Evolutionary conservation across 176 grass and related monocot genomes (phyloP), one percentile per base, ranked within the genome.

Genomic region (bread wheat (Triticum aestivum)): DNA sequence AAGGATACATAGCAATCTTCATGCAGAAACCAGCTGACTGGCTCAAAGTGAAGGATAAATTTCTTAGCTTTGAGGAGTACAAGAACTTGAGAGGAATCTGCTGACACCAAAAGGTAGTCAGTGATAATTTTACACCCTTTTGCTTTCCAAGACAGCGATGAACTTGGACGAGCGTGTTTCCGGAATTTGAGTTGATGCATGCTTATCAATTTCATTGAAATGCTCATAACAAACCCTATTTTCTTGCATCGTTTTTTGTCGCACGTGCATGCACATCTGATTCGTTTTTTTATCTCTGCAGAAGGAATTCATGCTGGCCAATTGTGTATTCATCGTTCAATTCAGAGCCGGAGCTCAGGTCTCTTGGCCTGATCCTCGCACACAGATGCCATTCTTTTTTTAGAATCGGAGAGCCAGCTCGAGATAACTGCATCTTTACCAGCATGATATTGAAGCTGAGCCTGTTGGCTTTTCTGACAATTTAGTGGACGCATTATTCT

Each of bases 21-120:
- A 95, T 96, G 89, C 91, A 89, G 29, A 98, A 80, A 87, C 91
- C 89, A 66, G 67, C 51, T 64, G 95, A 98, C 71, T 95, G 95
- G 95, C 75, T 93, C 64, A 98, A 98, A 89, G 89, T 96, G 73
- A 98, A 98, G 88, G 96, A 98, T 89, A 92, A 83, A 56, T 91
- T 92, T 58, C 80, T 96, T 47, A 94, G 87, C 45, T 87, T 82
- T 10, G 87, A 96, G 54, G 90, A 98, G n/a, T 98, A 96, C 83
- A 92, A 84, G 37, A 91, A 92, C 27, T 86, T 98, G 79, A 96
- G 90, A 87, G 84, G 90, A 35, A 69, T 91, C 56, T 81, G 59
- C 26, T 91, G 77, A 85, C 8, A 64, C 3, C 9, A 52, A 33
- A 84, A 88, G 81, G 85, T 84, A 84, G 3, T 11, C 4, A 35